Conservation (phyloP, 2,329 filamentous ascomycete genomes). For the Curvularia eragrostidis region DNA sequence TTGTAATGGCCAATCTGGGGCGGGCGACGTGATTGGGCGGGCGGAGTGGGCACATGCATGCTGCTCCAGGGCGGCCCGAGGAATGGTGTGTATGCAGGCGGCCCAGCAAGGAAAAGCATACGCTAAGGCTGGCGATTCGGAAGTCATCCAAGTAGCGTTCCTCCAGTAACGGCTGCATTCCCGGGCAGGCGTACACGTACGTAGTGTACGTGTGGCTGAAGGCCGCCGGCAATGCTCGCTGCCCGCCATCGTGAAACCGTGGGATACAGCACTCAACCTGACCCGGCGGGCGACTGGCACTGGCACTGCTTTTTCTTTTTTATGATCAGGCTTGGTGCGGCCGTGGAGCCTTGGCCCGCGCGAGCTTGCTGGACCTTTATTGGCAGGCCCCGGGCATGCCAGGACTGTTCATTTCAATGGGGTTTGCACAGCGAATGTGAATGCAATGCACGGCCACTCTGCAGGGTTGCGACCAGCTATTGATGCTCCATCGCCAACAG, state of each 20-base stretch:
- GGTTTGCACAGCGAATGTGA: conserved; percentile 37
- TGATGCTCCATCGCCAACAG: conserved; percentile 10
- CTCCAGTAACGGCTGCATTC: conserved; percentile 17
- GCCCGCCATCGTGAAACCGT: conserved; percentile 24
- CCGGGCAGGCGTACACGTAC: not conserved
- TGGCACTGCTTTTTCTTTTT: conserved; percentile 19
- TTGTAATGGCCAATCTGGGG: conserved; percentile 8
- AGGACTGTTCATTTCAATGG: conserved; percentile 18
- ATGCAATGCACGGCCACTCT: conserved; percentile 31
- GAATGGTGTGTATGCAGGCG: conserved; percentile 8
- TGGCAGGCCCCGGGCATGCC: conserved; percentile 24
- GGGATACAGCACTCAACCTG: conserved; percentile 16
- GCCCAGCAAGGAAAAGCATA: conserved; percentile 14
- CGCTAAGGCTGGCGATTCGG: conserved; percentile 14
- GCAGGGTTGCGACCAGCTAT: conserved; percentile 7
- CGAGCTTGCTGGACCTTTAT: conserved; percentile 21
- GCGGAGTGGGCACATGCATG: conserved; percentile 2
- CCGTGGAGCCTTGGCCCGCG: conserved; percentile 37
- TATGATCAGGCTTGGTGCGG: conserved; percentile 21
- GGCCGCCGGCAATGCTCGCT: not conserved
- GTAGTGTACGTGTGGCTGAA: not conserved
- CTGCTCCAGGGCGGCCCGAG: conserved; percentile 18
- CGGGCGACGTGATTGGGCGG: conserved; percentile 9
- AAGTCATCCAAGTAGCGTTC: conserved; percentile 22
- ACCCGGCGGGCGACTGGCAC: too few relatives aligned